These are phyloP conservation scores for Colletotrichum cordylinicola DNA, from an alignment of 2,329 filamentous ascomycete genomes.

Conservation along the genomic window DNA sequence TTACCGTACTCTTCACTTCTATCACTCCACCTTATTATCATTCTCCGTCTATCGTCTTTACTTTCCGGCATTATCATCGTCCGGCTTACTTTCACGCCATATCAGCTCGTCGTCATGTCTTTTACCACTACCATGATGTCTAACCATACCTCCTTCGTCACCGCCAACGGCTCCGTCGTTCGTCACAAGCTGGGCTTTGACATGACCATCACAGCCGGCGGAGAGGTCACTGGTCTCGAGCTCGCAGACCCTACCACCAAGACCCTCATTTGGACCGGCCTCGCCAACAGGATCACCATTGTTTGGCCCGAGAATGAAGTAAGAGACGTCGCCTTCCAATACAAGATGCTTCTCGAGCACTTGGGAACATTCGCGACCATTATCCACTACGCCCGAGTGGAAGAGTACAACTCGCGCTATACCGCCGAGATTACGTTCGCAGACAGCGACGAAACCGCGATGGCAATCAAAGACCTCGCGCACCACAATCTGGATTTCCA, in stretches of 20 bases:
- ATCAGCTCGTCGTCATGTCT: neutral
- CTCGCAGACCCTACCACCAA: neutral
- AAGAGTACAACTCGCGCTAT: accelerated
- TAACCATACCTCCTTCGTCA: neutral
- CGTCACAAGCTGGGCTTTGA: neutral
- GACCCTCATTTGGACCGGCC: neutral
- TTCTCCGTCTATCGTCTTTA: neutral
- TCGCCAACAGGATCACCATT: neutral
- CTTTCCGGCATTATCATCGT: too few relatives aligned
- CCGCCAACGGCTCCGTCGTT: neutral
- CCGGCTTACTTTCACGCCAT: neutral
- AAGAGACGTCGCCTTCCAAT: neutral
- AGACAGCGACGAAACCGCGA: neutral
- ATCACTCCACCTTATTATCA: neutral
- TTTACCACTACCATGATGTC: neutral
- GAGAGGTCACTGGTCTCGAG: neutral
- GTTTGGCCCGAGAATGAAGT: accelerated
- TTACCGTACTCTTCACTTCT: neutral
- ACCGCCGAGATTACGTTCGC: neutral
- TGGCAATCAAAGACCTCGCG: neutral
- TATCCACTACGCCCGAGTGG: accelerated
- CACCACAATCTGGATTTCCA: accelerated
- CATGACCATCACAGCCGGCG: neutral
- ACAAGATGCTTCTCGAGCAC: accelerated
- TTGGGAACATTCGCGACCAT: accelerated